Evolutionary conservation across 441 rosid species (phyloP).

Genomic region (Mallotus japonicus): DNA sequence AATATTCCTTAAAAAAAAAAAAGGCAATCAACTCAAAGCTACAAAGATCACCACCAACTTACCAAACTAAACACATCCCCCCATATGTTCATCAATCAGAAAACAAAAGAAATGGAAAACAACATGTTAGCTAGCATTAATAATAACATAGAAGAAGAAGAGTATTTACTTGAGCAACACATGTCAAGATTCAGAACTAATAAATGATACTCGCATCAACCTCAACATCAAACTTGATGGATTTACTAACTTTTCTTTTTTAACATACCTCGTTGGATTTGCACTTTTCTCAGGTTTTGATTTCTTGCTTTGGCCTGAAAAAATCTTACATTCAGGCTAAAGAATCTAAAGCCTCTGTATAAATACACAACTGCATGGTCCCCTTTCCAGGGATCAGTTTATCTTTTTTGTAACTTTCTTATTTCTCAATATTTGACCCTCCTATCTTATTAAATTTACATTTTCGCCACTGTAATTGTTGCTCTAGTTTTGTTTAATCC

Average conservation of each 20-base stretch:
- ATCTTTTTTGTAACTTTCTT: slow-evolving; percentile 4
- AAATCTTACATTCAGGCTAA: not conserved
- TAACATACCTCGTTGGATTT: slow-evolving; percentile 2
- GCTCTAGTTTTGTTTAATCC: no score
- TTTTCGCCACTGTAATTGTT: slow-evolving; percentile 19
- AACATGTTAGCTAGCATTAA: not conserved
- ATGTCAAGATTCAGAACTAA: not conserved
- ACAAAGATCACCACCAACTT: not conserved
- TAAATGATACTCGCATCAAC: not conserved
- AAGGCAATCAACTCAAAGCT: not conserved
- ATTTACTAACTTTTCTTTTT: not conserved
- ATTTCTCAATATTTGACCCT: slow-evolving; percentile 13
- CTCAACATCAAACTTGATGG: not conserved
- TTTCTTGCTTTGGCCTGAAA: not conserved
- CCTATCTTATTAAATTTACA: slow-evolving; percentile 5
- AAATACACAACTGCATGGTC: not conserved
- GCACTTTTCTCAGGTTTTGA: not conserved
- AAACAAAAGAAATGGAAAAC: not conserved
- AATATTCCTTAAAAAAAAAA: not conserved
- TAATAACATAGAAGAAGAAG: not conserved
- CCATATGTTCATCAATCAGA: not conserved
- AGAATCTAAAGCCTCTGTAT: not conserved
- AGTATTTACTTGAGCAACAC: not conserved
- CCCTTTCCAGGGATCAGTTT: not conserved
- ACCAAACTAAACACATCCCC: slow-evolving; percentile 3